Evolutionary conservation across 768 basidiomycete species (phyloP).

Genomic region (Mycena latifolia): DNA sequence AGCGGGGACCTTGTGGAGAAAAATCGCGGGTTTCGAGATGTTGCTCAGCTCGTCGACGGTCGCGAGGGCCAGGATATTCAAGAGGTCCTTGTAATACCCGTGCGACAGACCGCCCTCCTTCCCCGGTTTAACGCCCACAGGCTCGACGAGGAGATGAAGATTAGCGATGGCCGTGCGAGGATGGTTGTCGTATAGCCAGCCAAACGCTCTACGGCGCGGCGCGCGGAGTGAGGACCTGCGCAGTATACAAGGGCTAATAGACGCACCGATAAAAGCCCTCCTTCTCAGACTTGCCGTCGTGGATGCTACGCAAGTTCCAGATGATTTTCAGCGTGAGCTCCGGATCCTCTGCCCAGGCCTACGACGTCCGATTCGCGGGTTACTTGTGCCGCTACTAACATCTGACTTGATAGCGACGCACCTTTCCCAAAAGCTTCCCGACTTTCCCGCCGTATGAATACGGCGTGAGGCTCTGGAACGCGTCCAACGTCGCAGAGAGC

Average conservation of each 20-base stretch:
- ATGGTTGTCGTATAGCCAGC: constrained; percentile 78
- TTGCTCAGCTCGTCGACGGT: constrained; percentile 61
- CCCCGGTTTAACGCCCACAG: constrained; percentile 55
- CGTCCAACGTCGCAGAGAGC: constrained; percentile 64
- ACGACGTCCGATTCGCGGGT: neutral
- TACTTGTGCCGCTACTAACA: neutral
- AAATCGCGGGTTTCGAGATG: constrained; percentile 36
- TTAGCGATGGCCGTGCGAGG: constrained; percentile 78
- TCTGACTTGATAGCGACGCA: neutral
- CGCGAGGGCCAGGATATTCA: constrained; percentile 75
- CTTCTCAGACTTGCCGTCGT: constrained; percentile 72
- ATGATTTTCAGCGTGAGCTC: constrained; percentile 72
- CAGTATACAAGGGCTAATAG: neutral
- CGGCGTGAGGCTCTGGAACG: constrained; percentile 60
- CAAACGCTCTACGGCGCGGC: constrained; percentile 58
- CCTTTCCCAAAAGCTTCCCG: constrained; percentile 51
- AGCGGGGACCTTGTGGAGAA: constrained; percentile 41
- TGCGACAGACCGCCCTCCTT: constrained; percentile 52
- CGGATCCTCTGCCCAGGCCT: constrained; percentile 71
- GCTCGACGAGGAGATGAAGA: constrained; percentile 64
- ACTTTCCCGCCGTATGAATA: constrained; percentile 40
- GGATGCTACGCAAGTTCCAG: constrained; percentile 77
- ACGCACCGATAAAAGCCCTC: constrained; percentile 69
- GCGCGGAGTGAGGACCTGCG: too few relatives aligned
- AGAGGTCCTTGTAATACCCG: constrained; percentile 83